These are phyloP conservation scores for Acacia crassicarpa DNA, from an alignment of 306 rosid genomes.

Conservation along the genomic window DNA sequence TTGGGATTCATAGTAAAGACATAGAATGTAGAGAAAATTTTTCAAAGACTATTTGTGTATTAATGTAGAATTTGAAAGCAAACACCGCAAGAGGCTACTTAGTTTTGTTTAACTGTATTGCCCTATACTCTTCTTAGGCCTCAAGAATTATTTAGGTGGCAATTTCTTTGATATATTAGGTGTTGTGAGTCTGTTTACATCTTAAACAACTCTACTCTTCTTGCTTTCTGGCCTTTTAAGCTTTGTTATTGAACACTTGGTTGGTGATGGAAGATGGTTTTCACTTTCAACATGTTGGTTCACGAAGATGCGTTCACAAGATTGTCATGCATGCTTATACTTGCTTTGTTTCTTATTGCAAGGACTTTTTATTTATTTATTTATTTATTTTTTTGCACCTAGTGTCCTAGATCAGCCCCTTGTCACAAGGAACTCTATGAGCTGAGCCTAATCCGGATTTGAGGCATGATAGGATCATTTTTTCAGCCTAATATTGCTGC, in stretches of 20 bases:
- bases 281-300: neutral
- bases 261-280: neutral
- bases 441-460: too few relatives aligned
- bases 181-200: neutral
- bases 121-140: neutral
- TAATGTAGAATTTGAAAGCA: neutral
- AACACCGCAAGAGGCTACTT: neutral
- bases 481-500: too few relatives aligned
- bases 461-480: too few relatives aligned
- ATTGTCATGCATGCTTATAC: neutral
- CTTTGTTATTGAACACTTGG: neutral
- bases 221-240: neutral
- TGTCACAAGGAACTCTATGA: too few relatives aligned
- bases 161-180: neutral
- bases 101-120: neutral
- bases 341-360: too few relatives aligned
- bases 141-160: neutral
- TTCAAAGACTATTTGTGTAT: neutral
- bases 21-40: neutral
- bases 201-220: neutral
- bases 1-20: neutral
- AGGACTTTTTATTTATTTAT: too few relatives aligned
- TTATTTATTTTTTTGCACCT: too few relatives aligned
- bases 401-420: too few relatives aligned
- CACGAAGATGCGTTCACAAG: neutral